These are phyloP conservation scores for Coemansia sp. DNA, from an alignment of 192 early-diverging fungal species.

Conservation along the genomic window DNA sequence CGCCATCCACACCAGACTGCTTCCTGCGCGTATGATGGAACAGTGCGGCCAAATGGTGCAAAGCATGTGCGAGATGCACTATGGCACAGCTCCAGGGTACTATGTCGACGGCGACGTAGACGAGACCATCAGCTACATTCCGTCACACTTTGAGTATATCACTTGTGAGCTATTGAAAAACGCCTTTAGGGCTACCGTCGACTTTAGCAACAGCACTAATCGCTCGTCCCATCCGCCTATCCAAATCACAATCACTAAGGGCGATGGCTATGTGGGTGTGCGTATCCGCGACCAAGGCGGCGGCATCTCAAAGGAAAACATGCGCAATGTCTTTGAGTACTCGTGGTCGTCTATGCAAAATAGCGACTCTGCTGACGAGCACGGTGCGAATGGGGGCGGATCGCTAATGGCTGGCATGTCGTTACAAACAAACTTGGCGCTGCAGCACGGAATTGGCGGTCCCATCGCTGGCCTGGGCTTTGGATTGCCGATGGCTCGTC, in stretches of 20 bases:
- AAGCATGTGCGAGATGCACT: constrained; percentile 91
- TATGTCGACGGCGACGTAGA: constrained; percentile 60
- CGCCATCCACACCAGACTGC: constrained; percentile 77
- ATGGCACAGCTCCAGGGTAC: constrained; percentile 75
- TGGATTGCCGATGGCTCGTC: constrained; percentile 83
- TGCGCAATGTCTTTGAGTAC: constrained; percentile 87
- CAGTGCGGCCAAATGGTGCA: constrained; percentile 72
- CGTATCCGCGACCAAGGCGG: constrained; percentile 91
- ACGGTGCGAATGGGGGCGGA: background rate
- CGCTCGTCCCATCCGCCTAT: constrained; percentile 69
- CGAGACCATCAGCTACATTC: constrained; percentile 69
- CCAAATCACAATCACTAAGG: constrained; percentile 81
- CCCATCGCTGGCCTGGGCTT: constrained; percentile 83
- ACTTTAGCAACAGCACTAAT: constrained; percentile 57
- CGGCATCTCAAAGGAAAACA: constrained; percentile 77
- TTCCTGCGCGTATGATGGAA: constrained; percentile 67
- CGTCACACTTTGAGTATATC: constrained; percentile 93
- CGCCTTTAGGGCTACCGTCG: constrained; percentile 84
- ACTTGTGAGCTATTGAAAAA: constrained; percentile 91
- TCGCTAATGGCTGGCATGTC: constrained; percentile 57
- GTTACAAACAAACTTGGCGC: constrained; percentile 70
- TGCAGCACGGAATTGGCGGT: constrained; percentile 90
- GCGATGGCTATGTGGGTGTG: constrained; percentile 77
- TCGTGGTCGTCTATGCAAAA: constrained; percentile 87
- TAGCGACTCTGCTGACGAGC: constrained; percentile 58